These are phyloP conservation scores for Botrytis galanthina DNA, from an alignment of 2,329 filamentous ascomycete species.

Conservation along the genomic window DNA sequence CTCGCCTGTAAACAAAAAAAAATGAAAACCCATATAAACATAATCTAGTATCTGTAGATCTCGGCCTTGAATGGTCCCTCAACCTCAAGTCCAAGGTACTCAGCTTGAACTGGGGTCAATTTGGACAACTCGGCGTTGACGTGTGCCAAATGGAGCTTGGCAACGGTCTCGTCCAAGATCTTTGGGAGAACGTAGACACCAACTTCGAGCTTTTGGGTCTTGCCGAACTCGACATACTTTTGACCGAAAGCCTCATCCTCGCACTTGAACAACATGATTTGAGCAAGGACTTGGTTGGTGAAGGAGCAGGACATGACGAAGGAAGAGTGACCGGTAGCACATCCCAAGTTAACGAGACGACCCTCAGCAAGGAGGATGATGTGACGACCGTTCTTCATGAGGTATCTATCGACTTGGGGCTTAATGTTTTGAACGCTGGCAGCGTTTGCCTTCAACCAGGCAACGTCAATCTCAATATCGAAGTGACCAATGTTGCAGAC, in stretches of 20 bases:
- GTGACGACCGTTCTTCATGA: slow-evolving; percentile 89
- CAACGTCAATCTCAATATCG: slow-evolving; percentile 99
- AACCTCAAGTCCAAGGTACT: slow-evolving; percentile 83
- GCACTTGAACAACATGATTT: slow-evolving; percentile 97
- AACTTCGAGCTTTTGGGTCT: slow-evolving; percentile 82
- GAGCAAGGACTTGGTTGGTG: slow-evolving; percentile 99
- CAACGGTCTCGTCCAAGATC: slow-evolving; percentile 98
- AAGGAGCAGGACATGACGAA: slow-evolving; percentile 99
- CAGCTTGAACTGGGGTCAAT: slow-evolving; percentile 82
- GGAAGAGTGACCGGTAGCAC: slow-evolving; percentile 97
- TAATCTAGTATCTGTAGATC: slow-evolving; percentile 51
- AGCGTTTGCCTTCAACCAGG: slow-evolving; percentile 98
- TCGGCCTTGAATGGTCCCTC: slow-evolving; percentile 97
- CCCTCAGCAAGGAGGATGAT: slow-evolving; percentile 99
- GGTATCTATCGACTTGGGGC: slow-evolving; percentile 98
- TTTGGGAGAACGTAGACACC: slow-evolving; percentile 97
- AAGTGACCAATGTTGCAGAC: slow-evolving; percentile 99
- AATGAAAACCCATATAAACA: slow-evolving; percentile 25
- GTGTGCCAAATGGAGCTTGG: slow-evolving; percentile 87
- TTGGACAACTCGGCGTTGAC: slow-evolving; percentile 91
- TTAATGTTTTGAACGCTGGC: slow-evolving; percentile 97
- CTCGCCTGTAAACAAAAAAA: slow-evolving; percentile 28
- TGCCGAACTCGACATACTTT: slow-evolving; percentile 96
- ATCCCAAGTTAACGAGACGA: slow-evolving; percentile 98
- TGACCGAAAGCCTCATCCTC: slow-evolving; percentile 80